Conservation (phyloP, 2,329 filamentous ascomycete genomes). For the Shiraia bambusicola region DNA sequence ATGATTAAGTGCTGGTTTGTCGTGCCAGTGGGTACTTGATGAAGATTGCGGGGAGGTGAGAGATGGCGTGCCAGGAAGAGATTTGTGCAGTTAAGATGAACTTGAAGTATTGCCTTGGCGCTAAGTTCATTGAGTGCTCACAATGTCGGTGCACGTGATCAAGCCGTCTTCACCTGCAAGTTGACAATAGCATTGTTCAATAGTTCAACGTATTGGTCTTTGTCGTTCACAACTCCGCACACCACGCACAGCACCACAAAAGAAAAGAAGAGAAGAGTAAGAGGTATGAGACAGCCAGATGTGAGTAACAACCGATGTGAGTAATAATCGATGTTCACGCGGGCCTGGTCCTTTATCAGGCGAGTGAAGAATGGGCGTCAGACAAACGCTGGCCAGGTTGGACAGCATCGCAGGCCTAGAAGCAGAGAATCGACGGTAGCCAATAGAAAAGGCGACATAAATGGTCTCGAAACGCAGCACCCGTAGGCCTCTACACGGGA, state of each 20-base stretch:
- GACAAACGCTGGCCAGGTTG: slow-evolving; percentile 31
- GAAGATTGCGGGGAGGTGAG: slow-evolving; percentile 2
- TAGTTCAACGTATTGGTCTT: slow-evolving; percentile 18
- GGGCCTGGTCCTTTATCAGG: slow-evolving; percentile 35
- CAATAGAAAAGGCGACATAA: slow-evolving; percentile 33
- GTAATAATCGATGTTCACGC: slow-evolving; percentile 16
- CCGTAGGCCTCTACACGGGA: slow-evolving; percentile 29
- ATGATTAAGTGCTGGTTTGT: not conserved
- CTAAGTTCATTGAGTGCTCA: slow-evolving; percentile 9
- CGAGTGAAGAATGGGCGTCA: slow-evolving; percentile 30
- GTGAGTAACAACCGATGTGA: slow-evolving; percentile 17
- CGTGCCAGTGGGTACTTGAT: not conserved
- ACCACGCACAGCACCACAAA: slow-evolving; percentile 18
- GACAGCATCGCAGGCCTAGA: slow-evolving; percentile 21
- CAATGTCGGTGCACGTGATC: slow-evolving; percentile 18
- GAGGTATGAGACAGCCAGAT: slow-evolving; percentile 14
- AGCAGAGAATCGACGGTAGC: slow-evolving; percentile 30
- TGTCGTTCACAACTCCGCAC: slow-evolving; percentile 16
- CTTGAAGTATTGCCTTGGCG: slow-evolving; percentile 15
- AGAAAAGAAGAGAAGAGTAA: slow-evolving; percentile 19
- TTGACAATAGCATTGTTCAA: slow-evolving; percentile 34
- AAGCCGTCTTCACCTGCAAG: slow-evolving; percentile 26
- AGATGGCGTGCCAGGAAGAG: slow-evolving; percentile 3
- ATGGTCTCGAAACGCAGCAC: slow-evolving; percentile 37
- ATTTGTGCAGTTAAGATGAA: slow-evolving; percentile 7